A percentile compares a stretch with the other conserved stretches of the same genome.
These are phyloP conservation scores for Physaria fendleri DNA, from an alignment of 345 rosid species.

Conservation along the genomic window DNA sequence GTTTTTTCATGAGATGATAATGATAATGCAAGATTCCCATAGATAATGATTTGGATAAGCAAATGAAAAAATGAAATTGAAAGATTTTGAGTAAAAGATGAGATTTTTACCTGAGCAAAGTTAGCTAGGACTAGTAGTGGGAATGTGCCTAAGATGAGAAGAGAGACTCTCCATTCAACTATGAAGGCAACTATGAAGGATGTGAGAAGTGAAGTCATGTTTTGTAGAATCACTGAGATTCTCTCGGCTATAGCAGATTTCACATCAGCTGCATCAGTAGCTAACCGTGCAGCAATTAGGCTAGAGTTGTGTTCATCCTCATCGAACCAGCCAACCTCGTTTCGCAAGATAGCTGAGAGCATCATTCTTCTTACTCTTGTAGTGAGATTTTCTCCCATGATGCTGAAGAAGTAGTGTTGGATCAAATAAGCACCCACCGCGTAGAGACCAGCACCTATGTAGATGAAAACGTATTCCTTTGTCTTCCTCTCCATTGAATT, in stretches of 20 bases:
- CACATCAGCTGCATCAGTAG: constrained; percentile 93
- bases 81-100: not conserved
- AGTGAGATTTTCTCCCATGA: constrained; percentile 99
- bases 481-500: constrained; percentile 93
- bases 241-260: constrained; percentile 97
- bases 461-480: constrained; percentile 93
- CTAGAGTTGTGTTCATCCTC: constrained; percentile 99
- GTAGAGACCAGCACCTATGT: constrained; percentile 93
- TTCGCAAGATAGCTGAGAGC: constrained; percentile 96
- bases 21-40: constrained; percentile 45
- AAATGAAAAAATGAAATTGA: not conserved
- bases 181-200: constrained; percentile 97
- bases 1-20: constrained; percentile 30
- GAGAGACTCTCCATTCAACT: constrained; percentile 98
- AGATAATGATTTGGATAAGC: not conserved
- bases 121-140: constrained; percentile 97
- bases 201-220: constrained; percentile 98
- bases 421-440: constrained; percentile 95
- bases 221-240: constrained; percentile 91
- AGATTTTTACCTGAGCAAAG: constrained; percentile 82
- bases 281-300: constrained; percentile 74
- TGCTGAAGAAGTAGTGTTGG: constrained; percentile 98
- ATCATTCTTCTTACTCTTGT: constrained; percentile 98
- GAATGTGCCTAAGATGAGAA: constrained; percentile 88
- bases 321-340: constrained; percentile 99